Percentiles rank a stretch among this genome's conserved stretches.
Conservation (phyloP, 176 grass and related monocot genomes). For the barley (Hordeum vulgare) region MorexV3_pseudomolecules_assembly NC_058524.1:1348484-1348983, state of each 20-base stretch:
- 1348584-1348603: background rate
- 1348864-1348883: constrained; percentile 59
- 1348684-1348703: background rate
- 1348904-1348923: constrained; percentile 55
- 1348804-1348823: constrained; percentile 97
- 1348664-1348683: constrained; percentile 8
- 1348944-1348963: constrained; percentile 47
- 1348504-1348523: constrained; percentile 90
- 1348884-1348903: constrained; percentile 56
- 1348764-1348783: constrained; percentile 89
- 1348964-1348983: constrained; percentile 59
- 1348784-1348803: constrained; percentile 80
- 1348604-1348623: background rate
- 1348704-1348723: background rate
- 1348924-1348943: constrained; percentile 50
- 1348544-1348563: constrained; percentile 73
- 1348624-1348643: background rate
- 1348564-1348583: background rate
- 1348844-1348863: constrained; percentile 92
- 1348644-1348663: background rate
- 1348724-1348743: background rate
- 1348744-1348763: background rate
- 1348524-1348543: constrained; percentile 83
- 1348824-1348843: constrained; percentile 98
- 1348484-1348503: constrained; percentile 97